Base-by-base conservation (phyloP, 164 flowering plant genomes). In the Chimonanthus salicifolius region DNA sequence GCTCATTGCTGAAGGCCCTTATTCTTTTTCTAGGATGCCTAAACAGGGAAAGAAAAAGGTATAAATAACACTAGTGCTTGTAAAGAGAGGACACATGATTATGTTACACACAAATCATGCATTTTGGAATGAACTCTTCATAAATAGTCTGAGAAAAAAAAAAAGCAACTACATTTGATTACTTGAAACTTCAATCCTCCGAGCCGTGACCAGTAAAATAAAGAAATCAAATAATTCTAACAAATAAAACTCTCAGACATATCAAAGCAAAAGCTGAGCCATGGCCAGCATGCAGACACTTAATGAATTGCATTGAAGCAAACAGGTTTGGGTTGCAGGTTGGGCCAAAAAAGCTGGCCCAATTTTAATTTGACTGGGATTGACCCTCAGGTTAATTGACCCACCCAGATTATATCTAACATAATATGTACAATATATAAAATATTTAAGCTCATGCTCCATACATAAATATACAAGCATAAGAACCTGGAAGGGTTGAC, bases 21-120 rank as follows among this genome's bases (percentile, higher is more conserved):
- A 86, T 84, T 81, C 96, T 85, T 83, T 89, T 95, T 78, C 90
- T 87, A 58, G 80, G 71, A 62, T 77, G 77, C 83, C 92, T 89
- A 74, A 67, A 49, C 33, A 68, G 69, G 50, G 33, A 69, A 45
- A 47, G 4, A 49, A 16, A 70, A 64, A 4, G n/a, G 20, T 10
- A 68, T 5, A 9, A 67, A 6, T 6, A 64, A 44, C 11, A 5
- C 8, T 51, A 64, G n/a, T 49, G 16, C n/a, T 45, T 13, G 50
- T 9, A 18, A 16, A 50, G 43, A 66, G 68, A 66, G 48, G 16
- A 13, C 46, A 66, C 68, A 45, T 4, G 60, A 66, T 13, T 10
- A 51, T 64, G 48, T 16, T 2, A 33, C 44, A 4, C 15, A 13
- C 11, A 62, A 60, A 64, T 67, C 43, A 21, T 10, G 15, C 64